phyloP scores from a whole-genome alignment of 805 yeast genomes.

The Yamadazyma paraphyllophila region DNA sequence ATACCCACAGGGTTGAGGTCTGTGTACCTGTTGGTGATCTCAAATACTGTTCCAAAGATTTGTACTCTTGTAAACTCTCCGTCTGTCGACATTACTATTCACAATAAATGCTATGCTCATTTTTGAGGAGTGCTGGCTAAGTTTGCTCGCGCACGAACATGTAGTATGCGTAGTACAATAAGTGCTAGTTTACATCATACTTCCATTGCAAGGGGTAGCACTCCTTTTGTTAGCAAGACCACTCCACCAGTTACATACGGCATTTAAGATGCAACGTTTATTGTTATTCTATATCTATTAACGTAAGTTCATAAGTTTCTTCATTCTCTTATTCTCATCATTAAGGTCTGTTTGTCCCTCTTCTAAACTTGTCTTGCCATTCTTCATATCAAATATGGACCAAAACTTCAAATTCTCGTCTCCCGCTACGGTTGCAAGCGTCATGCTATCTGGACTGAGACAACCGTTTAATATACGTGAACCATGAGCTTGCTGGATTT shows the following conservation, averaged over 20 bases:
- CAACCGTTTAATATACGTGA: slow-evolving; percentile 81
- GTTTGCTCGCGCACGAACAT: not conserved
- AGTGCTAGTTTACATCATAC: no score
- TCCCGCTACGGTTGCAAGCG: slow-evolving; percentile 91
- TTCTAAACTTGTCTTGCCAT: slow-evolving; percentile 6
- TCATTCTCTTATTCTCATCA: slow-evolving; percentile 22
- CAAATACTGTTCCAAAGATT: slow-evolving; percentile 93
- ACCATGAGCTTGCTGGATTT: slow-evolving; percentile 83
- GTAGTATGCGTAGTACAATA: no score
- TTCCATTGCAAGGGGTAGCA: no score
- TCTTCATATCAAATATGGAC: slow-evolving; percentile 69
- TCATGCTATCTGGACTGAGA: slow-evolving; percentile 85
- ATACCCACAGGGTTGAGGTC: slow-evolving; percentile 97
- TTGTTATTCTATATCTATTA: slow-evolving; percentile 7
- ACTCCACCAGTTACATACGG: not conserved
- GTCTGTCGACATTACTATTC: slow-evolving; percentile 35
- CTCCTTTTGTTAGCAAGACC: no score
- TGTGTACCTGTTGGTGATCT: slow-evolving; percentile 83
- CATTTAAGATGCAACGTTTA: not conserved
- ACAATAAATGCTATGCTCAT: not conserved
- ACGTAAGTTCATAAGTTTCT: slow-evolving; percentile 27
- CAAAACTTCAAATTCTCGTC: slow-evolving; percentile 96
- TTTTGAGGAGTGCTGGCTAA: not conserved
- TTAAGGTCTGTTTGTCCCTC: slow-evolving; percentile 16
- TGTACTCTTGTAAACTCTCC: slow-evolving; percentile 70